Base-by-base conservation (phyloP, 352 stramenopile species). In the Peronospora farinosa region DNA sequence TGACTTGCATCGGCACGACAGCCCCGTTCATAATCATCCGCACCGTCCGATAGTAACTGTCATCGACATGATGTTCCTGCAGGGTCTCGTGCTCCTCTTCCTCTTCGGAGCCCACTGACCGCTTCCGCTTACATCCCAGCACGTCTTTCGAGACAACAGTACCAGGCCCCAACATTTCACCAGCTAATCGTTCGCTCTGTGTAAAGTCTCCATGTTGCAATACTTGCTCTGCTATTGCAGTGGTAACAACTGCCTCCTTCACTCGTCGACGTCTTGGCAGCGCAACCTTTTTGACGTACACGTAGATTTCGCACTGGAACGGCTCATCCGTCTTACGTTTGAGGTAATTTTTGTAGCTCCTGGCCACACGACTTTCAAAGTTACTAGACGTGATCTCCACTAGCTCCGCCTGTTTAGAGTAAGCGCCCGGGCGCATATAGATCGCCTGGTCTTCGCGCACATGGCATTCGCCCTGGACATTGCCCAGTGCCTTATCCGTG, bases 341-440 rank as follows among this genome's bases (percentile, higher is more conserved):
- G 52, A 91, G 69, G 47, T 78, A 88, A 39, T 91, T 91, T 38
- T 72, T 74, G 60, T 84, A 88, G 23, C 74, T 82, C 43, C 81
- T 72, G 49, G 72, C 67, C 44, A 91, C 72, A 25, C 80, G 78
- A 13, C 58, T 60, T 49, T 86, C 73, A 51, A 91, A 91, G 56
- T 88, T 91, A 25, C 40, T 54, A 19, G 70, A 51, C 8, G 61
- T 72, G 51, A 91, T 67, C 45, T 82, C 59, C 45, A 91, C 78
- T 40, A 88, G 69, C 50, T 88, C 80, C n/a, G 75, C 68, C 56
- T 91, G 80, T 52, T 88, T 91, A 23, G 80, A 88, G 60, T 88
- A 78, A 37, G 78, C 72, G 2, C 74, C 74, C 6, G 80, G 80
- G 3, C 69, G 69, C 56, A 91, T 88, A 67, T 91, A 91, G n/a